These are phyloP conservation scores for Barnettozyma sp. DNA, from an alignment of 805 yeast genomes.

Conservation along the genomic window DNA sequence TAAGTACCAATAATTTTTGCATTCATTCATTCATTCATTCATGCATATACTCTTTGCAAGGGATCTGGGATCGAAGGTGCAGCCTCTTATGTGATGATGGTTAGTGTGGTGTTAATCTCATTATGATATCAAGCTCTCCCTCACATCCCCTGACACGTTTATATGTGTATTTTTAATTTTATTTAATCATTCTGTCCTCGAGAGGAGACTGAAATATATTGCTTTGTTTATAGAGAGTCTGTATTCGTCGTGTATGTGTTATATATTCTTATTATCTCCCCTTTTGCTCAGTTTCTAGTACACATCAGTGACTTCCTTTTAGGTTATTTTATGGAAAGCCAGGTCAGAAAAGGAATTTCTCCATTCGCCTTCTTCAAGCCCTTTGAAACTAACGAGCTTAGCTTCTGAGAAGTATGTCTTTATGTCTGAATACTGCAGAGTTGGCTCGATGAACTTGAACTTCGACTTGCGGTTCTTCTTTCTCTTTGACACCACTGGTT, in stretches of 20 bases:
- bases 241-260: no score
- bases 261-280: constrained; percentile 5
- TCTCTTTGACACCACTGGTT: constrained; percentile 13
- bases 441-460: constrained; percentile 23
- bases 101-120: constrained; percentile 24
- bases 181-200: background rate
- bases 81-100: no score
- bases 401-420: constrained; percentile 29
- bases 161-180: no score
- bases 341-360: constrained; percentile 47
- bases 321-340: constrained; percentile 32
- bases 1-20: constrained; percentile 44
- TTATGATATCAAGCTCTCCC: background rate
- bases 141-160: background rate
- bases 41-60: background rate
- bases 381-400: constrained; percentile 18
- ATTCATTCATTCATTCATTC: background rate
- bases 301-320: constrained; percentile 1
- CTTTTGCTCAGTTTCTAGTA: background rate
- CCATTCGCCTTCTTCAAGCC: constrained; percentile 36
- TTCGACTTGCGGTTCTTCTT: constrained; percentile 23
- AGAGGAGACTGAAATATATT: no score
- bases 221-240: constrained; percentile 5
- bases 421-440: constrained; percentile 27
- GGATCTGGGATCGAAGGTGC: no score